These are phyloP conservation scores for Venturia effusa DNA, from an alignment of 2,329 filamentous ascomycete species.

Conservation along the genomic window DNA sequence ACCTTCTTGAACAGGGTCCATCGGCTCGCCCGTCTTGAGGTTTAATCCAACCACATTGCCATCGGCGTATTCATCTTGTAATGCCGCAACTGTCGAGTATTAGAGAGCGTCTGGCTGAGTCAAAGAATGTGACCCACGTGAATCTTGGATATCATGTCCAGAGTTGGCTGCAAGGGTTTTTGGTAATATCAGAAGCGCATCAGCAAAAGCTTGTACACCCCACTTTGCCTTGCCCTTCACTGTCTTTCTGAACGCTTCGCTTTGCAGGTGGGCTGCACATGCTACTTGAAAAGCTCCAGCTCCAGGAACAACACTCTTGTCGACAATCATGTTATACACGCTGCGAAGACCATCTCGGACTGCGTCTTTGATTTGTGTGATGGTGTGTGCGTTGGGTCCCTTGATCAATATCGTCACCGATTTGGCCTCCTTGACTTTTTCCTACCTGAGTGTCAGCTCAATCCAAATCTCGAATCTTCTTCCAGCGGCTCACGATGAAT, in stretches of 20 bases:
- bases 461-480: background rate
- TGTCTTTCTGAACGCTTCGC: conserved; percentile 74
- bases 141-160: conserved; percentile 93
- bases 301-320: conserved; percentile 87
- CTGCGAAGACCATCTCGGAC: conserved; percentile 89
- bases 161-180: conserved; percentile 96
- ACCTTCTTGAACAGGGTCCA: conserved; percentile 88
- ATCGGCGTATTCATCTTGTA: conserved; percentile 78
- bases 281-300: conserved; percentile 94
- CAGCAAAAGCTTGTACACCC: conserved; percentile 89
- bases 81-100: conserved; percentile 54
- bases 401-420: conserved; percentile 97
- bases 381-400: conserved; percentile 93
- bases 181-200: conserved; percentile 88
- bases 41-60: conserved; percentile 82
- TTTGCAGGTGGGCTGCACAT: conserved; percentile 75
- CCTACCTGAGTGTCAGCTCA: conserved; percentile 29
- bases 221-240: conserved; percentile 98
- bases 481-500: conserved; percentile 51
- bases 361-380: conserved; percentile 91
- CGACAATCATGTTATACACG: conserved; percentile 99
- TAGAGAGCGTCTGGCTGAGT: conserved; percentile 13
- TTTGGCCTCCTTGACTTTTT: conserved; percentile 98
- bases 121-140: conserved; percentile 50
- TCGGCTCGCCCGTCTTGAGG: conserved; percentile 75